phyloP scores from a whole-genome alignment of 202 grass and related monocot genomes.

The Panicum hallii region DNA sequence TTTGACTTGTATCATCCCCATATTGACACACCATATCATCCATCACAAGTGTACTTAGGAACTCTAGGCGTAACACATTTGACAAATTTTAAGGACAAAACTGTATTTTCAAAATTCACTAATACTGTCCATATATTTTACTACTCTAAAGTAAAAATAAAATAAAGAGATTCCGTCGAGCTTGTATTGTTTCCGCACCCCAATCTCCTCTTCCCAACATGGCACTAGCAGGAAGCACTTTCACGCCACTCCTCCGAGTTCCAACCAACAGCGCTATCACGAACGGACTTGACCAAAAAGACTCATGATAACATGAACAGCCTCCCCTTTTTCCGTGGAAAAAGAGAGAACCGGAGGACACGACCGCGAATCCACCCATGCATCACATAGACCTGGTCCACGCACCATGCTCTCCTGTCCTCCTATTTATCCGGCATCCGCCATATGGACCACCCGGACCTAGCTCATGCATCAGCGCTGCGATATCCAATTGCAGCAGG shows the following conservation, averaged over 20 bases:
- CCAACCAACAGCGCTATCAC: not conserved
- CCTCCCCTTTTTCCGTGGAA: conserved; percentile 23
- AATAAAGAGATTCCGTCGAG: too few species aligned
- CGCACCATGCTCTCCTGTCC: not conserved
- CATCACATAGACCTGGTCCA: conserved; percentile 27
- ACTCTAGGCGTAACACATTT: too few species aligned
- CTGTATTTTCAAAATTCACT: too few species aligned
- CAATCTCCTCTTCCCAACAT: not conserved
- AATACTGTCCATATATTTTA: too few species aligned
- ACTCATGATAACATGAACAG: not conserved
- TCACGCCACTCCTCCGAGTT: not conserved
- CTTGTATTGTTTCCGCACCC: not conserved
- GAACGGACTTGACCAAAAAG: conserved; percentile 16
- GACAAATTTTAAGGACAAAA: too few species aligned
- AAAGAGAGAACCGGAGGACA: not conserved
- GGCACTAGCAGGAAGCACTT: not conserved
- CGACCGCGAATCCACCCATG: not conserved
- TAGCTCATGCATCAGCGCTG: not conserved
- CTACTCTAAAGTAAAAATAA: too few species aligned
- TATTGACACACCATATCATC: too few species aligned
- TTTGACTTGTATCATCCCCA: too few species aligned
- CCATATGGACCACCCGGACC: not conserved
- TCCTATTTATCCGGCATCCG: not conserved
- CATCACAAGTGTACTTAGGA: too few species aligned
- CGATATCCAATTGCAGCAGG: conserved; percentile 34